Evolutionary conservation across 345 rosid species (phyloP), one percentile per base, ranked within the genome.

Genomic region (Gossypium rotundifolium): DNA sequence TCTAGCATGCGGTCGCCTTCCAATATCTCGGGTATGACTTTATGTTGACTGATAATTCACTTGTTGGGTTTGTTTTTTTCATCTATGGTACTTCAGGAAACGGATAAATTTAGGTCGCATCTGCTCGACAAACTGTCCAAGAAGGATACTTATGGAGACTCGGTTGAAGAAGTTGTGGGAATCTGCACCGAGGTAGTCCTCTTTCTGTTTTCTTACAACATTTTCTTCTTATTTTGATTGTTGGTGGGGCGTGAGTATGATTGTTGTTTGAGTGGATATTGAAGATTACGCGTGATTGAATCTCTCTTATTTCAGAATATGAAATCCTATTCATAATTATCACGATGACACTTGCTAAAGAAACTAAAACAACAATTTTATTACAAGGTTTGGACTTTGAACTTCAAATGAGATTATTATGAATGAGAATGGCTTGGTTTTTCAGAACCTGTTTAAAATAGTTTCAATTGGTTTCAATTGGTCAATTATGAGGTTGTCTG

Each of bases 181-280:
- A 70, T 91, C 84, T 94, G 98, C 83, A 82, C 91, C 52, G 90
- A 92, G 97, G 98, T 94, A 75, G 49, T 70, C 53, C 0, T 54
- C 46, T 38, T 70, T 33, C 25, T 14, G n/a, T 57, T n/a, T 40
- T 18, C 16, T 20, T 33, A 12, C 16, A 40, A 12, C 11, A n/a
- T n/a, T 78, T 53, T 33, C 23, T 27, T 25, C 18, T 29, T 33
- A 8, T 60, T 68, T 13, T 66, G 38, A 22, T 54, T 22, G 22
- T 61, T 70, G 76, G 44, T n/a, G 16, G 48, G 27, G 6, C 11
- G 6, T 68, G 6, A 9, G 6, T 68, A 25, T 38, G 53, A n/a
- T 44, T 65, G 25, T 44, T 25, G 10, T 55, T 71, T 45, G 65
- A 13, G n/a, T 29, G 3, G 29, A 53, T 53, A 40, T 16, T 18